These are phyloP conservation scores for Lachancea fermentati DNA, from an alignment of 805 yeast species.

Conservation along the genomic window DNA sequence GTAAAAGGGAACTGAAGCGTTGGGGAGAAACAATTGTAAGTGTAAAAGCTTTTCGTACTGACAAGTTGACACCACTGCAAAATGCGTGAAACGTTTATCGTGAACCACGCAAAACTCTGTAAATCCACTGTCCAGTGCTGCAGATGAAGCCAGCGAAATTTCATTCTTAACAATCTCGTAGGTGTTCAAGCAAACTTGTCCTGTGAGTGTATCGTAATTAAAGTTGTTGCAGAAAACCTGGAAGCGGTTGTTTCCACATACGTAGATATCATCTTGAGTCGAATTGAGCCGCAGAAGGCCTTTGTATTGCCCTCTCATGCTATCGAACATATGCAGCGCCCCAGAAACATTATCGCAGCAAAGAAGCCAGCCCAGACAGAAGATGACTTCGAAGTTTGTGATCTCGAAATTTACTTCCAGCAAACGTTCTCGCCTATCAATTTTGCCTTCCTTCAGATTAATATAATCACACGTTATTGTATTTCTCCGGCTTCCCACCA, in stretches of 20 bases:
- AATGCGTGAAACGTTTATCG: neutral
- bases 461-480: constrained; percentile 8
- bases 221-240: constrained; percentile 3
- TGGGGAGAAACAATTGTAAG: constrained; percentile 1
- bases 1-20: constrained; percentile 2
- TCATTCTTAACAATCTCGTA: constrained; percentile 1
- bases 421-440: constrained; percentile 7
- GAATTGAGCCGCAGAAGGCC: constrained; percentile 8
- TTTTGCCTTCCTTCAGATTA: constrained; percentile 3
- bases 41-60: neutral
- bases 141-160: neutral
- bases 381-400: constrained; percentile 11
- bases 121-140: neutral
- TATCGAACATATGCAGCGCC: constrained; percentile 13
- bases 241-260: neutral
- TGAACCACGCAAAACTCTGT: neutral
- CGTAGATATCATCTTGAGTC: neutral
- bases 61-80: constrained; percentile 3
- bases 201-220: constrained; percentile 4
- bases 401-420: constrained; percentile 12
- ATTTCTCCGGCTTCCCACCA: neutral
- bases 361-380: constrained; percentile 11
- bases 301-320: constrained; percentile 11
- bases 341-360: constrained; percentile 10
- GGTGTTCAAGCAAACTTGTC: constrained; percentile 3